Evolutionary conservation across 2,329 filamentous ascomycete species (phyloP), one percentile per base, ranked within the genome.

Genomic region (Bertia moriformis): DNA sequence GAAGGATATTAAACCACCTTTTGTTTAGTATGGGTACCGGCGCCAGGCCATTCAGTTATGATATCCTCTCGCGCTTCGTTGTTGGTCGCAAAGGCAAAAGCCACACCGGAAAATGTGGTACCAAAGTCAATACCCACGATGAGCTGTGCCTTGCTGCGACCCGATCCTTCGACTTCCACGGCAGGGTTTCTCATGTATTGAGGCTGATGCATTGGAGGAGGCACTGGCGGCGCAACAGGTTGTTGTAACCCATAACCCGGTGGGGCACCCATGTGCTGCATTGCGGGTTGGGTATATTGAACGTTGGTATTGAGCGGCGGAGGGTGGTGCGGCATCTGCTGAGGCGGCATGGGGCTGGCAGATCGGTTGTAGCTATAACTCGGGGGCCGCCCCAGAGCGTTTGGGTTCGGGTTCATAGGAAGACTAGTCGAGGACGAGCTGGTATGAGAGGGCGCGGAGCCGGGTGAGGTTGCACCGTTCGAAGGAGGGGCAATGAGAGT

Each of bases 51-150:
- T 64, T 98, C 91, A 45, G 89, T 93, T 51, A 98, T 98, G 51
- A 96, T 96, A 59, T 96, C 89, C 62, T 96, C 91, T 59, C 94
- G 93, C 43, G 88, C 87, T 61, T 95, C 88, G 49, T 89, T 93
- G 63, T 95, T 95, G 43, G 89, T 95, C 44, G 88, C 88, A 62
- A 95, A 98, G 20, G 88, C 88, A 57, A 93, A 95, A 24, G 91
- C 91, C 45, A 96, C 89, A 57, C 91, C 91, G 3, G 91, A 96
- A 59, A 96, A 98, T 4, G 91, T 98, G 14, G 91, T 98, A 48
- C 91, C 91, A 69, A 98, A 98, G 63, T 98, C 91, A 57, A 98
- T 96, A 48, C 91, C 91, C 40, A 98, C 91, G 59, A 98, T 98
- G 52, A 98, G 69, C 66, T 96, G 91, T 39, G 91, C 84, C 68